Evolutionary conservation across 768 basidiomycete species (phyloP).

Genomic region (Cystofilobasidium ferigula): DNA sequence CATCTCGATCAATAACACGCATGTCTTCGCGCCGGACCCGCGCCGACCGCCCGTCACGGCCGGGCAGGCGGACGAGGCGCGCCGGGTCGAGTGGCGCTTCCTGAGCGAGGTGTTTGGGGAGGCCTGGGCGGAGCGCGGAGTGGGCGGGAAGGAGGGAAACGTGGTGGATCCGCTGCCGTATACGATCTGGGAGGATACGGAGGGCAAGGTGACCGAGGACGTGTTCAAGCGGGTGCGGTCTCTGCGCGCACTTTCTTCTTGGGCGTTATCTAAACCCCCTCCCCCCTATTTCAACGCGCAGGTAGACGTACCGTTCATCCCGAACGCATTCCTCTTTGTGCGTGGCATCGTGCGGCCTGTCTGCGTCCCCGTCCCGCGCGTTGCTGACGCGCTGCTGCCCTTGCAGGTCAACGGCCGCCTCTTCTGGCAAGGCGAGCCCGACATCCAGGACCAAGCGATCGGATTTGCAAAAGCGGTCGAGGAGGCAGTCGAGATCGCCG

Average conservation of each 20-base stretch:
- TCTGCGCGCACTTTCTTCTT: too few relatives aligned
- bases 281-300: too few relatives aligned
- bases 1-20: conserved; percentile 9
- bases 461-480: conserved; percentile 7
- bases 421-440: conserved; percentile 18
- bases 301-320: conserved; percentile 10
- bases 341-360: not conserved
- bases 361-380: not conserved
- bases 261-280: too few relatives aligned
- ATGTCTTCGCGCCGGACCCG: conserved; percentile 4
- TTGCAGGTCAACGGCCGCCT: conserved; percentile 1
- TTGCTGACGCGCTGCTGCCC: not conserved
- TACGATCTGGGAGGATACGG: conserved; percentile 12
- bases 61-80: not conserved
- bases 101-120: not conserved
- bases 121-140: not conserved
- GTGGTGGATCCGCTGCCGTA: not conserved
- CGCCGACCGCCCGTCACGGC: not conserved
- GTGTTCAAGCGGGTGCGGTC: not conserved
- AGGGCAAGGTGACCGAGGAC: conserved; percentile 10
- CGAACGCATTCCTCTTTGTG: conserved; percentile 16
- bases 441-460: not conserved
- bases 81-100: not conserved
- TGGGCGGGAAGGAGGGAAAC: not conserved
- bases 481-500: conserved; percentile 9